A percentile compares a stretch with the other conserved stretches of the same genome.
Conservation (phyloP, 768 basidiomycete species). For the Coprinopsis strossmayeri region DNA sequence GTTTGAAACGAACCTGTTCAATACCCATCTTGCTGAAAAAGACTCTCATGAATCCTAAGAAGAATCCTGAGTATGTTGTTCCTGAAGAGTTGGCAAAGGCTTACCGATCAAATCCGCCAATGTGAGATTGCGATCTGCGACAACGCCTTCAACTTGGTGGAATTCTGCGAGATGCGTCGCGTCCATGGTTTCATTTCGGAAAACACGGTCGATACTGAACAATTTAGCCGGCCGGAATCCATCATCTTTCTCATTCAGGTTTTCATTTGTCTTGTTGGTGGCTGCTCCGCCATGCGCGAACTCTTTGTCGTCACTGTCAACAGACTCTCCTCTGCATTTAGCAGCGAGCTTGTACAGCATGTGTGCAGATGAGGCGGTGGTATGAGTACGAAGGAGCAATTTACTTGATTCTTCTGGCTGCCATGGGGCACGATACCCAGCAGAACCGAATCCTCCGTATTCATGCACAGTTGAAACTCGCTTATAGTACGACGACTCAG, state of each 20-base stretch:
- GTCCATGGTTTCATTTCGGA: conserved; percentile 98
- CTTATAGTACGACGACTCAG: conserved; percentile 78
- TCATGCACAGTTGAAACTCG: conserved; percentile 81
- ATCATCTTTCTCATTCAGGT: conserved; percentile 39
- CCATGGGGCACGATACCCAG: conserved; percentile 98
- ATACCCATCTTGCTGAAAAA: conserved; percentile 99
- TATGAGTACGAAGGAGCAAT: conserved; percentile 92
- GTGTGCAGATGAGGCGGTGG: conserved; percentile 87
- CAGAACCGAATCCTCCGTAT: conserved; percentile 84
- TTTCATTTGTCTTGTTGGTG: conserved; percentile 17
- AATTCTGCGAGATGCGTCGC: conserved; percentile 98
- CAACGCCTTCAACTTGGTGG: conserved; percentile 99
- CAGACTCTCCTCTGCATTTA: conserved; percentile 57
- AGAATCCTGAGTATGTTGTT: neutral
- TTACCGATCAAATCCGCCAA: conserved; percentile 92
- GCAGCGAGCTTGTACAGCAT: conserved; percentile 96
- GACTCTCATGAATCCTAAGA: conserved; percentile 90
- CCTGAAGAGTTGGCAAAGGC: conserved; percentile 12
- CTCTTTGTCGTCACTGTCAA: conserved; percentile 33
- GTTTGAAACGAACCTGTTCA: conserved; percentile 91
- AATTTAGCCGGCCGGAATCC: conserved; percentile 90
- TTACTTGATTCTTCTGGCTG: conserved; percentile 86
- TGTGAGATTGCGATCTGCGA: conserved; percentile 89
- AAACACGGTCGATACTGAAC: conserved; percentile 97
- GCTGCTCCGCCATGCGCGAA: conserved; percentile 31